phyloP scores from a whole-genome alignment of 768 basidiomycete species.

The Naganishia onofrii region DNA sequence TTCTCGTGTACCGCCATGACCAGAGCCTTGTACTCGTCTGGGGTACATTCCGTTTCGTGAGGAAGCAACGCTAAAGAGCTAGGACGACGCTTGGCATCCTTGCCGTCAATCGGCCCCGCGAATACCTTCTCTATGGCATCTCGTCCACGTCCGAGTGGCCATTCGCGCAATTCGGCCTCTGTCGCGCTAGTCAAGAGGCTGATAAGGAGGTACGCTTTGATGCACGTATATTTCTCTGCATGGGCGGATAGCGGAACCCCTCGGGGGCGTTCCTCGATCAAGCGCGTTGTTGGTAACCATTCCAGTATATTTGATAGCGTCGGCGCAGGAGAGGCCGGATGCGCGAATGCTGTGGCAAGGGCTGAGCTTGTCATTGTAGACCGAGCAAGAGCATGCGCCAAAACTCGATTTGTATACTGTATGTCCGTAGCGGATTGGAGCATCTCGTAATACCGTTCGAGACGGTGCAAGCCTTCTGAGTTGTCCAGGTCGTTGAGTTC shows the following conservation, averaged over 20 bases:
- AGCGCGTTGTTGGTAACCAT: not conserved
- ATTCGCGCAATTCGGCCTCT: not conserved
- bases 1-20: not conserved
- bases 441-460: constrained; percentile 19
- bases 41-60: not conserved
- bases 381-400: not conserved
- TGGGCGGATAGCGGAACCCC: constrained; percentile 5
- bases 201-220: constrained; percentile 9
- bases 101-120: not conserved
- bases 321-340: too few species aligned
- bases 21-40: constrained; percentile 8
- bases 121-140: constrained; percentile 2
- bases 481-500: constrained; percentile 8
- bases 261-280: not conserved
- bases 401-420: not conserved
- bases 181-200: not conserved
- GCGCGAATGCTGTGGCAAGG: not conserved
- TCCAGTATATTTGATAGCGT: not conserved
- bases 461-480: constrained; percentile 5
- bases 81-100: not conserved
- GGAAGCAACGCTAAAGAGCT: not conserved
- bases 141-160: not conserved
- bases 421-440: constrained; percentile 10
- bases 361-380: not conserved
- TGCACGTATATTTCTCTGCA: constrained; percentile 4